These are phyloP conservation scores for Gossypium armourianum DNA, from an alignment of 441 rosid species.

Conservation along the genomic window DNA sequence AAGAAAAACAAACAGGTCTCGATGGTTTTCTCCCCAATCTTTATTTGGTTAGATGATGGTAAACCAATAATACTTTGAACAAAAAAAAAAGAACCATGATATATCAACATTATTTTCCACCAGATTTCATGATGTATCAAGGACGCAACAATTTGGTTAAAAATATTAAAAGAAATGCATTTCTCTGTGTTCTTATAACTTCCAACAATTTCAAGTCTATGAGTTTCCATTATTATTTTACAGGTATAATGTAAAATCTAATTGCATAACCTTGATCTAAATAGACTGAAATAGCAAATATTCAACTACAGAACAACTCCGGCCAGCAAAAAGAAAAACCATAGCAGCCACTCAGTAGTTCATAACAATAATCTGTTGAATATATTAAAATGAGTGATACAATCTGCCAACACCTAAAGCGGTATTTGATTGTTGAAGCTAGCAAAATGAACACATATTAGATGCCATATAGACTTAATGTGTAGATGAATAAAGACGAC, in stretches of 20 bases:
- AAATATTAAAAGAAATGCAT: background rate
- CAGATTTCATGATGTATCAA: background rate
- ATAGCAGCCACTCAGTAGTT: background rate
- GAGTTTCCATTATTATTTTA: conserved; percentile 2
- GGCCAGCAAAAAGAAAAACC: background rate
- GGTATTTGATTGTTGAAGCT: background rate
- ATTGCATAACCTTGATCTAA: background rate
- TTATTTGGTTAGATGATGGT: background rate
- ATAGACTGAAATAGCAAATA: background rate
- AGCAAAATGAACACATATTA: background rate
- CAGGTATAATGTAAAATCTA: background rate
- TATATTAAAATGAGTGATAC: background rate
- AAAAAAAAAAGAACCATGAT: background rate
- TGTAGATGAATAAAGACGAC: background rate
- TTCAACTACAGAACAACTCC: background rate
- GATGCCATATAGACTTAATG: background rate
- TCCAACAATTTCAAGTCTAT: conserved; percentile 1
- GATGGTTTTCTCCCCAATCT: background rate
- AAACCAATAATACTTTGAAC: background rate
- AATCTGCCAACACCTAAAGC: background rate
- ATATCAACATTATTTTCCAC: background rate
- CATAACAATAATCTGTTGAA: background rate
- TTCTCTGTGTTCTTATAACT: background rate
- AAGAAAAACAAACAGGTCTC: background rate
- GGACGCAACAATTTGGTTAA: background rate